These are phyloP conservation scores for Tuber brumale DNA, from an alignment of 495 filamentous ascomycete genomes.

Conservation along the genomic window DNA sequence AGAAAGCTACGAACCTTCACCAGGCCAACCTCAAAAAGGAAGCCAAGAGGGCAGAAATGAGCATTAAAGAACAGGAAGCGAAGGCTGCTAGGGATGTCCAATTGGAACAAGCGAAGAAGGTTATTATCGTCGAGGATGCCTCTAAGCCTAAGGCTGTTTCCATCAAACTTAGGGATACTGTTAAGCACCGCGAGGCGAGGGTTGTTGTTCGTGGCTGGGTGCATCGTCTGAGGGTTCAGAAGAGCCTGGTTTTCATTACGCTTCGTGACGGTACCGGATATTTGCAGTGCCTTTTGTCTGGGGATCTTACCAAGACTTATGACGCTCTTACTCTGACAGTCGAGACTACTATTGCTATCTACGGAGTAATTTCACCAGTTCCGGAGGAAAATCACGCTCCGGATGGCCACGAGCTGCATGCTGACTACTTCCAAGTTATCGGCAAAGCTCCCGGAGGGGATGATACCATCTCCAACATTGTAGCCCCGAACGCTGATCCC, in stretches of 20 bases:
- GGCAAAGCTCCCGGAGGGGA: slow-evolving; percentile 79
- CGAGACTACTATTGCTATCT: slow-evolving; percentile 80
- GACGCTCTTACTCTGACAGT: slow-evolving; percentile 81
- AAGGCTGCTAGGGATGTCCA: slow-evolving; percentile 46
- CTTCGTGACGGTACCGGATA: slow-evolving; percentile 83
- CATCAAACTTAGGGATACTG: slow-evolving; percentile 65
- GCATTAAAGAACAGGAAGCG: slow-evolving; percentile 55
- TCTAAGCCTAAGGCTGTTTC: slow-evolving; percentile 70
- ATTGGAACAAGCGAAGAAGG: slow-evolving; percentile 70
- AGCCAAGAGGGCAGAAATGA: slow-evolving; percentile 48
- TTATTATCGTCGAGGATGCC: slow-evolving; percentile 71
- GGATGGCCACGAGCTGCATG: slow-evolving; percentile 83
- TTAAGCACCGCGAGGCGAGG: slow-evolving; percentile 60
- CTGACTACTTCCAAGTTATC: slow-evolving; percentile 84
- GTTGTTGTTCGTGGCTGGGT: slow-evolving; percentile 81
- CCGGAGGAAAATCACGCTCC: slow-evolving; percentile 73
- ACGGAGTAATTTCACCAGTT: slow-evolving; percentile 81
- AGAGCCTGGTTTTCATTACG: slow-evolving; percentile 80
- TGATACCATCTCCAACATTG: slow-evolving; percentile 88
- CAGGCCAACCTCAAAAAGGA: slow-evolving; percentile 58
- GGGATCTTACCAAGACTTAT: slow-evolving; percentile 80
- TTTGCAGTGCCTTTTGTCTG: slow-evolving; percentile 74
- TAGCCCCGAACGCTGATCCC: slow-evolving; percentile 70
- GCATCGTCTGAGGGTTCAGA: slow-evolving; percentile 76
- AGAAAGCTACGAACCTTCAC: slow-evolving; percentile 59